Base-by-base conservation (phyloP, 192 early-diverging fungal species). In the Linnemannia zychae region DNA sequence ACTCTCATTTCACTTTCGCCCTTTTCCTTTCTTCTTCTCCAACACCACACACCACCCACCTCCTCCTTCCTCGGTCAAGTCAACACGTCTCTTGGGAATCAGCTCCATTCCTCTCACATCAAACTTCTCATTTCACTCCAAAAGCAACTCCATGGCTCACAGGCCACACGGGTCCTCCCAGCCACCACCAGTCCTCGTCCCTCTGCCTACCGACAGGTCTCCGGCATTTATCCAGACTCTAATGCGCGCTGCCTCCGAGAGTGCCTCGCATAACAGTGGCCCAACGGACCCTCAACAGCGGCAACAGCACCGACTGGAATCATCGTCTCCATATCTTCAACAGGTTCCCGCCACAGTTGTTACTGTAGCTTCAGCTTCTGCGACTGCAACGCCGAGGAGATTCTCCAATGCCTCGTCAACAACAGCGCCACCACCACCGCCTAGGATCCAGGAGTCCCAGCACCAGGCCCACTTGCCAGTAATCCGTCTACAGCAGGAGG, bases 121-220 rank as follows among this genome's bases (percentile, higher is more conserved):
- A n/a, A n/a, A n/a, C n/a, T n/a, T n/a, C n/a, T 28, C 67, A 67
- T 31, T 73, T 65, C 31, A 67, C 74, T 40, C 71, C 76, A 53
- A 13, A 44, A 36, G 20, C 22, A 52, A 22, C 52, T 69, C 49
- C 46, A 50, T 71, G 24, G 50, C 16, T 36, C 28, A 33, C 50
- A 38, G 24, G 13, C 63, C 65, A 76, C 71, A 44, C 24, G 38
- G 60, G 28, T 66, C 57, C 16, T 16, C 60, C 18, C 20, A 18
- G 16, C 40, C 52, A 7, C 47, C 31, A 4, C 33, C 72, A 44
- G 65, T 15, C 24, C 12, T n/a, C 15, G 65, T 60, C 48, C 77
- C 69, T 16, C 38, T 78, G 20, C 77, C 77, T 0, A 71, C 31
- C n/a, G 69, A 78, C 77, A 69, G 77, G 13, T 78, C 77, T 18